Evolutionary conservation across 176 grass and related monocot genomes (phyloP).

Genomic region (Raddia distichophylla): DNA sequence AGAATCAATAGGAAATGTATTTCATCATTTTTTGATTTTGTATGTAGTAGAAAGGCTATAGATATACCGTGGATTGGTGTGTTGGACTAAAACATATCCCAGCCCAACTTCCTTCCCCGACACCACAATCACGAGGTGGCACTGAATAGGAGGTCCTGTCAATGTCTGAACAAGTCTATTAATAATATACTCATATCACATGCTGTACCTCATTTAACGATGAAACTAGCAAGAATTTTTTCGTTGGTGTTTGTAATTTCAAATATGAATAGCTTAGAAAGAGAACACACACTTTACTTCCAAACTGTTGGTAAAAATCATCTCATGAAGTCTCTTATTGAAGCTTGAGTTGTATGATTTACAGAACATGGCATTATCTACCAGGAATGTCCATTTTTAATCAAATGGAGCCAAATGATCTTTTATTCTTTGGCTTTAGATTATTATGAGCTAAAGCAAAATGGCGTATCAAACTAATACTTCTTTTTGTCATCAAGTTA

Average conservation of each 20-base stretch:
- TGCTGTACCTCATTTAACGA: neutral
- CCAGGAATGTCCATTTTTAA: neutral
- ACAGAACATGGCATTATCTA: slow-evolving; percentile 8
- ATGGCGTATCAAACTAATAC: no score
- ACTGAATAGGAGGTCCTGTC: slow-evolving; percentile 90
- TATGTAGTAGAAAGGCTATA: neutral
- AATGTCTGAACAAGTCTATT: slow-evolving; percentile 65
- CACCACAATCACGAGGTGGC: slow-evolving; percentile 68
- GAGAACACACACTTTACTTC: neutral
- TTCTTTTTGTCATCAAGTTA: no score
- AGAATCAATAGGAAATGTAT: slow-evolving; percentile 22
- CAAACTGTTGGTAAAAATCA: neutral
- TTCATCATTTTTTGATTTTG: neutral
- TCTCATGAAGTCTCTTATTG: slow-evolving; percentile 1
- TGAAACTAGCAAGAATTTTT: neutral
- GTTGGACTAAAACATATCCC: slow-evolving; percentile 74
- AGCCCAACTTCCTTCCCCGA: slow-evolving; percentile 94
- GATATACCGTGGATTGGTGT: slow-evolving; percentile 69
- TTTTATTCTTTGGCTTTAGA: no score
- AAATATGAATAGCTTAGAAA: slow-evolving; percentile 21
- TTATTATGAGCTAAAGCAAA: no score
- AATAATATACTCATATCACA: neutral
- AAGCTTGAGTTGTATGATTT: slow-evolving; percentile 1
- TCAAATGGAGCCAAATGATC: no score
- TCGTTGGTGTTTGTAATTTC: neutral